Conservation (phyloP, 2,329 filamentous ascomycete genomes). For the Epichloe scottii region DNA sequence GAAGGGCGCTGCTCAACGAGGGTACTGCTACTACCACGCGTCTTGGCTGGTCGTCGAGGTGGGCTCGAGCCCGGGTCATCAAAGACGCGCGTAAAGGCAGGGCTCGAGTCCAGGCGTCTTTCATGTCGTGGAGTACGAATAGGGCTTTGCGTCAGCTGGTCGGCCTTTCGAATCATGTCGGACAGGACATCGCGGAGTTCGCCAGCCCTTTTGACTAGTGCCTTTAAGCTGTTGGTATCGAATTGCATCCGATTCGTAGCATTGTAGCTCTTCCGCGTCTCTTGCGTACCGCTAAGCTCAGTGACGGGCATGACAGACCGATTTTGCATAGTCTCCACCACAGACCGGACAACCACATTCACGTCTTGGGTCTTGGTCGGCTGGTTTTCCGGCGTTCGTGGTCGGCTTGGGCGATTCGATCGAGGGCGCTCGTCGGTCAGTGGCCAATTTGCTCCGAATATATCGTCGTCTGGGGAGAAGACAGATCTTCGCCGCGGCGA, state of each 20-base stretch:
- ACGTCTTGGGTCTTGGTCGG: slow-evolving; percentile 23
- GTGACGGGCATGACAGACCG: slow-evolving; percentile 24
- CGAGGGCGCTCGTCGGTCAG: slow-evolving; percentile 25
- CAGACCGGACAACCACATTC: slow-evolving; percentile 42
- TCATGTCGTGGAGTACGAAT: slow-evolving; percentile 34
- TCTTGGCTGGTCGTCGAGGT: slow-evolving; percentile 36
- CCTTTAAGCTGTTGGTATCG: slow-evolving; percentile 55
- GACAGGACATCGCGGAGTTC: slow-evolving; percentile 47
- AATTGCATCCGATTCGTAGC: slow-evolving; percentile 47
- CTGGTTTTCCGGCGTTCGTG: slow-evolving; percentile 27
- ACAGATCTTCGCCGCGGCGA: slow-evolving; percentile 45
- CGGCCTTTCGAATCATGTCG: slow-evolving; percentile 45
- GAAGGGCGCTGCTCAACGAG: slow-evolving; percentile 34
- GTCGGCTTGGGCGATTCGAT: slow-evolving; percentile 26
- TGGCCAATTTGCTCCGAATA: slow-evolving; percentile 44
- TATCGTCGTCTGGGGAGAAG: slow-evolving; percentile 53
- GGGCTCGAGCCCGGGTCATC: slow-evolving; percentile 47
- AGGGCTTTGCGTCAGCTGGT: slow-evolving; percentile 45
- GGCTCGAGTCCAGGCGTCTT: slow-evolving; percentile 41
- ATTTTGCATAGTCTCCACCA: slow-evolving; percentile 53
- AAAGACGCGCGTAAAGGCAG: slow-evolving; percentile 56
- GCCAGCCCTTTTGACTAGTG: slow-evolving; percentile 50
- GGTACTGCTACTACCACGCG: slow-evolving; percentile 38
- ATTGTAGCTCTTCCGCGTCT: slow-evolving; percentile 17
- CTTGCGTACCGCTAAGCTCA: slow-evolving; percentile 24